Percentiles rank a stretch among this genome's conserved stretches.
Evolutionary conservation across 2,329 filamentous ascomycete species (phyloP).

Genomic region (Exophiala sp.): DNA sequence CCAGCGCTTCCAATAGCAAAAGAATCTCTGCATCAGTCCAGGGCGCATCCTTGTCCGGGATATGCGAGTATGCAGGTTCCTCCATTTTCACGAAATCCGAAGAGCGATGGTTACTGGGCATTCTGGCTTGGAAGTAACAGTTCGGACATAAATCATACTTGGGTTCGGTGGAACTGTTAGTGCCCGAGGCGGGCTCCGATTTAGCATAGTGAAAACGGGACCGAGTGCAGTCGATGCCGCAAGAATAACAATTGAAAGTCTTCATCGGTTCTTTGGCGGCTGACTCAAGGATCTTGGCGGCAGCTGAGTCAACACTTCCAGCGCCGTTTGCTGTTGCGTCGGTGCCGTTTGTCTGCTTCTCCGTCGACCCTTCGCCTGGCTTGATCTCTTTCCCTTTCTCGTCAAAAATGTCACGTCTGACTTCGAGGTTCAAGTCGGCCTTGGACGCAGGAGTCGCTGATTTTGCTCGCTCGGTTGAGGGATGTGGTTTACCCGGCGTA

Average conservation of each 20-base stretch:
- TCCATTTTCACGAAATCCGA: constrained; percentile 84
- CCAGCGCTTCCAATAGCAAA: constrained; percentile 79
- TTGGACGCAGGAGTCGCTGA: constrained; percentile 62
- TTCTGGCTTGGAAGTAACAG: constrained; percentile 78
- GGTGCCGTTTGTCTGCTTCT: constrained; percentile 65
- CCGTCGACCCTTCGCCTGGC: constrained; percentile 63
- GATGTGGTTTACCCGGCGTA: constrained; percentile 55
- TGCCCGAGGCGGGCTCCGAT: constrained; percentile 49
- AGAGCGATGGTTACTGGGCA: constrained; percentile 70
- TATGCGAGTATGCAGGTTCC: constrained; percentile 71
- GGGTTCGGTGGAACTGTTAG: constrained; percentile 49
- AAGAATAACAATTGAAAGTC: constrained; percentile 76
- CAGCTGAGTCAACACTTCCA: too few relatives aligned
- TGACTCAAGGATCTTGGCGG: constrained; percentile 54
- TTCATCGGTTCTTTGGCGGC: constrained; percentile 58
- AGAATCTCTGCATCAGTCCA: constrained; percentile 90
- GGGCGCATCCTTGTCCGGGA: constrained; percentile 75
- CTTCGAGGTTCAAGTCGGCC: constrained; percentile 80
- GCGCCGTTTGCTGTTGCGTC: constrained; percentile 61
- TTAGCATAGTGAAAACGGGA: constrained; percentile 66
- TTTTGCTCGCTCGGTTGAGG: constrained; percentile 66
- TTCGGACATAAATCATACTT: constrained; percentile 88
- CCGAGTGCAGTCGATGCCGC: constrained; percentile 79
- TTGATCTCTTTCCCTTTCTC: constrained; percentile 75
- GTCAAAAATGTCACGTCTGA: constrained; percentile 93